These are phyloP conservation scores for Piromyces sp. DNA, from an alignment of 192 early-diverging fungal species.

Conservation along the genomic window DNA sequence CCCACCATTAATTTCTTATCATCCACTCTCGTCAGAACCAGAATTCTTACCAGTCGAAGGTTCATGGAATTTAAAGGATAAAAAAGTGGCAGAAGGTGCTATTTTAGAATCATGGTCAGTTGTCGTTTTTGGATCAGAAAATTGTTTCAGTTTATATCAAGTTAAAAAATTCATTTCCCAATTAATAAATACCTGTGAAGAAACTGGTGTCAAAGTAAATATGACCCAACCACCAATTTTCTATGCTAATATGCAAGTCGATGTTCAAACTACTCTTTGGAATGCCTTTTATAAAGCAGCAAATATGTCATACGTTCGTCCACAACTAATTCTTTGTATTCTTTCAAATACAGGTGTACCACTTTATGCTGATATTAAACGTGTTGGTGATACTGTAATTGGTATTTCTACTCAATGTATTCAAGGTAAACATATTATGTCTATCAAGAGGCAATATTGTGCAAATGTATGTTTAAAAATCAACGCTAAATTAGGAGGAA, in stretches of 20 bases:
- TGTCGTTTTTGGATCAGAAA: slow-evolving; percentile 48
- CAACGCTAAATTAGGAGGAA: slow-evolving; percentile 84
- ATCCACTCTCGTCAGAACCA: slow-evolving; percentile 39
- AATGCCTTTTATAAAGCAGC: slow-evolving; percentile 52
- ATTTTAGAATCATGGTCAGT: slow-evolving; percentile 67
- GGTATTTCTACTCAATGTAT: slow-evolving; percentile 84
- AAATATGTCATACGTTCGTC: slow-evolving; percentile 34
- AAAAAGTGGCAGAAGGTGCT: slow-evolving; percentile 51
- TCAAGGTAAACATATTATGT: slow-evolving; percentile 57
- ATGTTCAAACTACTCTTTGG: slow-evolving; percentile 49
- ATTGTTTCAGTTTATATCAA: slow-evolving; percentile 21
- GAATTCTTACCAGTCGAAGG: slow-evolving; percentile 29
- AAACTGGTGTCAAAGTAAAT: slow-evolving; percentile 47
- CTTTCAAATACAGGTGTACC: slow-evolving; percentile 62
- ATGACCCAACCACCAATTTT: slow-evolving; percentile 36
- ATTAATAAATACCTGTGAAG: slow-evolving; percentile 51
- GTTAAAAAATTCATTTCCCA: slow-evolving; percentile 57
- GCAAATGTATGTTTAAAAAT: slow-evolving; percentile 90
- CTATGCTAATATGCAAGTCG: slow-evolving; percentile 35
- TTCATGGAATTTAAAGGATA: slow-evolving; percentile 13
- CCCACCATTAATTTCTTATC: slow-evolving; percentile 57
- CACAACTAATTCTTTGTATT: slow-evolving; percentile 72
- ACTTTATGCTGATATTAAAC: slow-evolving; percentile 75
- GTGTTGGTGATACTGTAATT: slow-evolving; percentile 71
- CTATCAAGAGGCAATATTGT: slow-evolving; percentile 74